A percentile compares a stretch with the other conserved stretches of the same genome.
Evolutionary conservation across 1,139 yeast genomes (phyloP).

Genomic region (Debaryomyces sp.): DNA sequence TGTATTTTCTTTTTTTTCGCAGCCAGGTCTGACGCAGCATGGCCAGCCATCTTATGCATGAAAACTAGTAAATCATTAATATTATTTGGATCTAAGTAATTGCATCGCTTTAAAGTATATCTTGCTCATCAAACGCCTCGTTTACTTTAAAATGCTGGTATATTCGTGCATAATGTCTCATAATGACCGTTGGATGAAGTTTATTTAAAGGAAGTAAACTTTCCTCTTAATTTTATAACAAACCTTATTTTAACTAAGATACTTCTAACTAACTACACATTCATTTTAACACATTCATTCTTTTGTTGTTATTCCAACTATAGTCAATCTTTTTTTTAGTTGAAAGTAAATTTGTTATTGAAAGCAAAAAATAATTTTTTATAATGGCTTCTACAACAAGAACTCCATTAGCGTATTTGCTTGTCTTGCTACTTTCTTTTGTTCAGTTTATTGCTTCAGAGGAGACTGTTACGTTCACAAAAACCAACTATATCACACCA

Average conservation of each 20-base stretch:
- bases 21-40: conserved; percentile 2
- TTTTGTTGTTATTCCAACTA: neutral
- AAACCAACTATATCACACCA: conserved; percentile 35
- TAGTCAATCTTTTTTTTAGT: conserved; percentile 1
- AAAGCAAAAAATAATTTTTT: neutral
- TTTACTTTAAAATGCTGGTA: neutral
- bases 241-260: neutral
- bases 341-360: neutral
- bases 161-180: neutral
- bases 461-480: conserved; percentile 28
- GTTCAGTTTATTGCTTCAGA: conserved; percentile 12
- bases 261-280: neutral
- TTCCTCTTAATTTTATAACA: neutral
- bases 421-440: neutral
- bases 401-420: neutral
- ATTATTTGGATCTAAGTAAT: neutral
- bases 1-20: conserved; percentile 3
- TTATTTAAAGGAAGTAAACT: neutral
- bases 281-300: neutral
- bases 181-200: neutral
- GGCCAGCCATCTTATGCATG: conserved; percentile 4
- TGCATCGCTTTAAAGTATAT: neutral
- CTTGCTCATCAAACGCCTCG: neutral
- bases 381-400: neutral
- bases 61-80: neutral